Conservation (phyloP, 2,329 filamentous ascomycete species). For the Furcasterigmium furcatum region DNA sequence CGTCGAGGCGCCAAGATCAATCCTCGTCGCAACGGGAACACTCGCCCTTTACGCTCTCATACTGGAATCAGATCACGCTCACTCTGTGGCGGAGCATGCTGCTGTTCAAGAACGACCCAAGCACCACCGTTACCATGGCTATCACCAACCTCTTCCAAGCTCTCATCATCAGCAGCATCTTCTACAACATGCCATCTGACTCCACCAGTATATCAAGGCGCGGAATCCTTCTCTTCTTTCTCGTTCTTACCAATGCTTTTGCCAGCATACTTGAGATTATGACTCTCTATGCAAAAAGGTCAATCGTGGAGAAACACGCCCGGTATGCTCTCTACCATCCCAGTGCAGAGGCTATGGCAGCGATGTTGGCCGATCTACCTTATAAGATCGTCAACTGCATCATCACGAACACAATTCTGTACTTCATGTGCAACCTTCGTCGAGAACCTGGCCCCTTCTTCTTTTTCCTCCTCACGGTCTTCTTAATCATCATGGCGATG, state of each 20-base stretch:
- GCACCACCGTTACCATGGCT: constrained; percentile 32
- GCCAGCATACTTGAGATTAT: constrained; percentile 30
- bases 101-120: constrained; percentile 34
- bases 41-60: constrained; percentile 45
- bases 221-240: constrained; percentile 49
- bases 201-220: constrained; percentile 42
- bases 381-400: constrained; percentile 42
- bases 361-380: constrained; percentile 55
- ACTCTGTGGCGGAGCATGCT: constrained; percentile 37
- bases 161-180: constrained; percentile 49
- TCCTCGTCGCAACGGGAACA: constrained; percentile 34
- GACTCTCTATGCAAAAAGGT: constrained; percentile 26
- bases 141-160: constrained; percentile 43
- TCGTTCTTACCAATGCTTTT: constrained; percentile 50
- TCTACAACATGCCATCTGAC: constrained; percentile 39
- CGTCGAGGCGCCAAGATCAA: constrained; percentile 5
- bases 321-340: constrained; percentile 28
- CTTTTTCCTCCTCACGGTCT: constrained; percentile 44
- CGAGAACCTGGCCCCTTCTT: constrained; percentile 59
- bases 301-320: constrained; percentile 20
- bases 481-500: constrained; percentile 23
- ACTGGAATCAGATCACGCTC: constrained; percentile 40
- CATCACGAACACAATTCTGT: constrained; percentile 45
- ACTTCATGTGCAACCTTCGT: constrained; percentile 64
- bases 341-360: constrained; percentile 30